Conservation (phyloP, 2,329 filamentous ascomycete genomes). For the Aspergillus transmontanensis region DNA sequence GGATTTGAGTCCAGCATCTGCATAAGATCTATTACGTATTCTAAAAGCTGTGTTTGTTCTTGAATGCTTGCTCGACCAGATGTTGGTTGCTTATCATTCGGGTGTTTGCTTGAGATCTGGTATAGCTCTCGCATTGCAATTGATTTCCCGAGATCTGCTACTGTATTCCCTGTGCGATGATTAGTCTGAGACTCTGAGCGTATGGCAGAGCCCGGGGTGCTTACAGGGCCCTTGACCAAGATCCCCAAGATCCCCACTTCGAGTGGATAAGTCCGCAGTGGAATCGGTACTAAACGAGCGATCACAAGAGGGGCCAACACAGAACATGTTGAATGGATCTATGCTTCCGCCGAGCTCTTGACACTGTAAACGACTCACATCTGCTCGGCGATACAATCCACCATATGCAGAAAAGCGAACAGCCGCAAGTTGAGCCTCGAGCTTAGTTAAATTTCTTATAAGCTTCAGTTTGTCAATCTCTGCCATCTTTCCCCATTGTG, state of each 20-base stretch:
- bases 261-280: neutral
- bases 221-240: conserved; percentile 19
- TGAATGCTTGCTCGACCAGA: conserved; percentile 15
- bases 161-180: conserved; percentile 16
- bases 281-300: conserved; percentile 16
- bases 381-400: conserved; percentile 25
- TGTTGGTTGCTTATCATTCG: neutral
- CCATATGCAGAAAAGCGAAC: conserved; percentile 28
- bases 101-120: conserved; percentile 12
- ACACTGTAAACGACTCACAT: conserved; percentile 3
- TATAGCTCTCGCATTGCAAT: conserved; percentile 21
- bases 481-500: too few relatives aligned
- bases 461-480: conserved; percentile 20
- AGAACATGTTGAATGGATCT: conserved; percentile 18
- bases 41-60: conserved; percentile 16
- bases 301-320: conserved; percentile 23
- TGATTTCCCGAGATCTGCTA: conserved; percentile 17
- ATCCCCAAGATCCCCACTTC: conserved; percentile 4
- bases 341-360: conserved; percentile 13
- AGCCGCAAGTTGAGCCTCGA: conserved; percentile 23
- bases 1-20: conserved; percentile 18
- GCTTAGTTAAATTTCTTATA: conserved; percentile 22
- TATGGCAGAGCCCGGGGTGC: neutral
- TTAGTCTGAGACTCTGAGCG: conserved; percentile 6
- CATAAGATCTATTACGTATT: conserved; percentile 18